Evolutionary conservation across 148 eudicot species (phyloP).

Genomic region (Rhododendron williamsianum): DNA sequence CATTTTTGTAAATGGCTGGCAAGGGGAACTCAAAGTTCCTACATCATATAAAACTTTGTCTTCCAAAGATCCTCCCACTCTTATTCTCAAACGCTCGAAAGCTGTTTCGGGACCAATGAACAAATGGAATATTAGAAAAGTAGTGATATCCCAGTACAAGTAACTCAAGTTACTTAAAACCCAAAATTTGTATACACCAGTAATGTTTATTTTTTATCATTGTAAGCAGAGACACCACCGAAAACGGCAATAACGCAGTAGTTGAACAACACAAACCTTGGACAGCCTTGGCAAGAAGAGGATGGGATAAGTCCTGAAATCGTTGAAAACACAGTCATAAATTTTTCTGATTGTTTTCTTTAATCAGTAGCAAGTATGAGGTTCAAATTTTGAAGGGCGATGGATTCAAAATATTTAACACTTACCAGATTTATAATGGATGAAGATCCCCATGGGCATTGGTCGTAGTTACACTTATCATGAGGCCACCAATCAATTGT

Average conservation of each 20-base stretch:
- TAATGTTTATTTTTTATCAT: not conserved
- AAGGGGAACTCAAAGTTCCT: conserved; percentile 46
- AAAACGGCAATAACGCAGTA: not conserved
- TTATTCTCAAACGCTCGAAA: conserved; percentile 64
- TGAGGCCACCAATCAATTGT: conserved; percentile 99
- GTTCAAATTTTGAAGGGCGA: not conserved
- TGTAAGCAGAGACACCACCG: not conserved
- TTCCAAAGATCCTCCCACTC: conserved; percentile 95
- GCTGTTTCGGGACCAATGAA: conserved; percentile 38
- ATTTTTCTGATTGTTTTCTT: not conserved
- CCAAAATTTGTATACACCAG: not conserved
- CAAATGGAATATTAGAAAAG: not conserved
- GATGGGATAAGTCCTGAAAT: conserved; percentile 69
- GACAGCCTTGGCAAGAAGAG: conserved; percentile 64
- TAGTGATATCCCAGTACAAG: not conserved
- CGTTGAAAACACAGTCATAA: conserved; percentile 8
- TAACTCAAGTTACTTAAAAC: not conserved
- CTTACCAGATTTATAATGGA: conserved; percentile 75
- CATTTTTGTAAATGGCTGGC: conserved; percentile 55
- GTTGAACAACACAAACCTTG: conserved; percentile 45
- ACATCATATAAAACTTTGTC: conserved; percentile 72
- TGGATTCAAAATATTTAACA: not conserved
- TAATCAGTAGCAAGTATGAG: not conserved
- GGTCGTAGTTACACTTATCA: conserved; percentile 67
- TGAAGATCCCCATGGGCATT: conserved; percentile 82